phyloP scores from a whole-genome alignment of 169 alveolate genomes.

The Neospora caninum region DNA sequence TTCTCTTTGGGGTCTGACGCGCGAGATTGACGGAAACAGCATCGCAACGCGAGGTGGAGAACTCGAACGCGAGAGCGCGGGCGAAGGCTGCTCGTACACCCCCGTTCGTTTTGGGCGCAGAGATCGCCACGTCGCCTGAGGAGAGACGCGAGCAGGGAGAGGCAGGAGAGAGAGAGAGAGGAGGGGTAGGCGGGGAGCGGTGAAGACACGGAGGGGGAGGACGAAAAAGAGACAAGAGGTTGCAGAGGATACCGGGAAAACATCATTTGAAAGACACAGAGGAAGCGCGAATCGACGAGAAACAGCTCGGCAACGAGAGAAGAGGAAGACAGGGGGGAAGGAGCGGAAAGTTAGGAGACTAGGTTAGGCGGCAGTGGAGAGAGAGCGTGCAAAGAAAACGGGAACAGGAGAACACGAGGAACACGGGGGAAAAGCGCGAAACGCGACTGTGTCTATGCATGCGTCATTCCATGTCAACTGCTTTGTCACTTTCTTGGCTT shows the following conservation, averaged over 20 bases:
- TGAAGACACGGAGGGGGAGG: neutral
- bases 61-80: neutral
- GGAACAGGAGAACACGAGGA: neutral
- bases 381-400: neutral
- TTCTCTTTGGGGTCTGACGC: neutral
- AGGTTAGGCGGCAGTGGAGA: neutral
- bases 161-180: neutral
- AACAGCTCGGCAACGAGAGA: neutral
- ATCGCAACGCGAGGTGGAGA: neutral
- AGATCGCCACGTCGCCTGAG: neutral
- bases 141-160: neutral
- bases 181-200: no score
- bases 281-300: neutral
- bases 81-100: neutral
- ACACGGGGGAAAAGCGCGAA: neutral
- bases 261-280: neutral
- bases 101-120: slow-evolving; percentile 5
- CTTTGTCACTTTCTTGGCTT: neutral
- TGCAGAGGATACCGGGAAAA: neutral
- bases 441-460: neutral
- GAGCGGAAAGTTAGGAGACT: neutral
- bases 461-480: neutral
- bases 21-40: neutral
- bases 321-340: neutral
- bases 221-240: neutral